Percentiles rank a stretch among this genome's conserved stretches.
Conservation (phyloP, 305 asterid genomes). For the Solanum hybrid region DNA sequence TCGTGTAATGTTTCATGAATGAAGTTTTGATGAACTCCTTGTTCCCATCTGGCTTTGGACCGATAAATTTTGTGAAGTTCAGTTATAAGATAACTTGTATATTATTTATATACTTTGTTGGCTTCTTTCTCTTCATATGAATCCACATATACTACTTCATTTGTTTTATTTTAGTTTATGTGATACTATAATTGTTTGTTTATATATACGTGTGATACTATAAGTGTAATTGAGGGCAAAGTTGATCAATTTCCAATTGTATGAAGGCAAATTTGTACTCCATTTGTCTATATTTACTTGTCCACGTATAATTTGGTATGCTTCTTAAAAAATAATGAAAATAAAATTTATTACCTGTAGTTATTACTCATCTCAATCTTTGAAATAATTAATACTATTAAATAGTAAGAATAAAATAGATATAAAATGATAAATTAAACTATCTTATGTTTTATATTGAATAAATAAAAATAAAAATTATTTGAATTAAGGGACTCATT, state of each 20-base stretch:
- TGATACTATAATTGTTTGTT: neutral
- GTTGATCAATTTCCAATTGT: neutral
- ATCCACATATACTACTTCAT: neutral
- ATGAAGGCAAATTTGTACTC: neutral
- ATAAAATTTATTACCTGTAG: neutral
- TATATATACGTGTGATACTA: no score
- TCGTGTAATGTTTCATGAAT: neutral
- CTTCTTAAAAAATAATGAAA: no score
- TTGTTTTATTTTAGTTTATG: neutral
- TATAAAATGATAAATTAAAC: no score
- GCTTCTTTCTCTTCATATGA: neutral
- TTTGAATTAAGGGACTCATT: no score
- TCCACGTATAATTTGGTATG: neutral
- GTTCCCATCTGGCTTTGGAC: neutral
- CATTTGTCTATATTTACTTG: neutral
- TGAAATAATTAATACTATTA: no score
- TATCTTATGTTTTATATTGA: no score
- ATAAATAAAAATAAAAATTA: no score
- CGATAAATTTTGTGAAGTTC: neutral
- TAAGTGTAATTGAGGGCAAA: neutral
- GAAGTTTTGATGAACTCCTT: neutral
- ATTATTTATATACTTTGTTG: neutral
- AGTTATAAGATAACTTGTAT: neutral
- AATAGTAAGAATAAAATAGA: no score
- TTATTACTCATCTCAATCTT: neutral